Base-by-base conservation (phyloP, 805 yeast genomes). In the Wickerhamiella kazuoi region DNA sequence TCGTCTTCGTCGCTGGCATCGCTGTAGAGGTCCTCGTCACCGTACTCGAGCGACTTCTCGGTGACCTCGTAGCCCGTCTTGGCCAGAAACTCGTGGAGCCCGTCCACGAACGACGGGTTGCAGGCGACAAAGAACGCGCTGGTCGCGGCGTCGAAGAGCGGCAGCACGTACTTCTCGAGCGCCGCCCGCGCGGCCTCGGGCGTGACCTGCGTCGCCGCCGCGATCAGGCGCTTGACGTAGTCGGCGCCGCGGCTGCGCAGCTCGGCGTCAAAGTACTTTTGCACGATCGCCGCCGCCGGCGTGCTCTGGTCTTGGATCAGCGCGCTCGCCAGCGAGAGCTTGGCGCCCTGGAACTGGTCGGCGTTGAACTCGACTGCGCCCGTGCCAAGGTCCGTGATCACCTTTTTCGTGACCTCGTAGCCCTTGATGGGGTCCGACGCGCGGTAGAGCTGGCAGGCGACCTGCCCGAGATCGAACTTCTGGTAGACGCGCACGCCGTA, bases 401-500 rank as follows among this genome's bases (percentile, higher is more conserved):
- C 76, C 29, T 68, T 59, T 46, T 72, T 71, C 3, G 82, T 84
- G 20, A 72, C 77, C 21, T 59, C 55, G 60, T 70, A 71, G 16
- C 74, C 77, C 45, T 74, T 72, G 39, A 71, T 64, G 1, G 80
- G 73, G 56, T 90, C 96, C 1, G 94, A 71, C 13, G 93, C 94
- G 45, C 95, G 69, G 50, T 81, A 80, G 16, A 87, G 68, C 35
- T 65, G 67, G 50, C 76, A 81, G 3, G 67, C 64, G 45, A 87
- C 57, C 39, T 67, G 71, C 3, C 93, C 87, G 31, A 71, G 60
- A 47, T 83, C 94, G 11, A 71, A 52, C 44, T 69, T 67, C 36
- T 72, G 65, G 34, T 65, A 53, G 48, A 82, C 64, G 40, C 63
- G 65, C 1, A 87, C 90, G 30, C 95, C 96, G 56, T 90, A 90